Evolutionary conservation across 495 filamentous ascomycete genomes (phyloP).

Genomic region (Neurospora sp.): DNA sequence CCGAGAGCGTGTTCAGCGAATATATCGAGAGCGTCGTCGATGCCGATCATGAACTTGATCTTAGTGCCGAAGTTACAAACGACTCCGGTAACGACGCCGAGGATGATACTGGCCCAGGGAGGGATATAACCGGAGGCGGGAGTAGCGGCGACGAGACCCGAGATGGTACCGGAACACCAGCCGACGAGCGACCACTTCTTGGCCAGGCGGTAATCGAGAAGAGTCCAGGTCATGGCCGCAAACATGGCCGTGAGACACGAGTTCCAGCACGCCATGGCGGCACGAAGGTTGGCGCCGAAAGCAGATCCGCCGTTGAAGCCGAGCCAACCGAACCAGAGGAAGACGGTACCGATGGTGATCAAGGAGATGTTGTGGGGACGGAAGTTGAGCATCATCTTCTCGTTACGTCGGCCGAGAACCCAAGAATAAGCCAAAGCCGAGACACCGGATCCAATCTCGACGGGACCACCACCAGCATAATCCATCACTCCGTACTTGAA

Average conservation of each 20-base stretch:
- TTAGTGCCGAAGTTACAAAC: slow-evolving; percentile 94
- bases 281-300: slow-evolving; percentile 94
- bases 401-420: slow-evolving; percentile 91
- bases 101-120: slow-evolving; percentile 78
- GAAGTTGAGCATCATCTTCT: slow-evolving; percentile 98
- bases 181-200: slow-evolving; percentile 99
- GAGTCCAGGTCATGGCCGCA: slow-evolving; percentile 75
- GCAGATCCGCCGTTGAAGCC: slow-evolving; percentile 97
- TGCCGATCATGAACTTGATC: slow-evolving; percentile 90
- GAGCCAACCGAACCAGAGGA: slow-evolving; percentile 98
- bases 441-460: slow-evolving; percentile 93
- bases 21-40: slow-evolving; percentile 96
- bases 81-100: slow-evolving; percentile 76
- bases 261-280: slow-evolving; percentile 96
- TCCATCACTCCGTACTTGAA: slow-evolving; percentile 89
- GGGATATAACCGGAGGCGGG: slow-evolving; percentile 80
- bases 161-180: slow-evolving; percentile 93
- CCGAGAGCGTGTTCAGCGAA: slow-evolving; percentile 96
- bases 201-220: slow-evolving; percentile 90
- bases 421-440: slow-evolving; percentile 90
- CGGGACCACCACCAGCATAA: slow-evolving; percentile 93
- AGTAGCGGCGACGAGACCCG: slow-evolving; percentile 83
- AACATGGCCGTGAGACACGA: slow-evolving; percentile 86
- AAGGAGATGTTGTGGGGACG: slow-evolving; percentile 96
- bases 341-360: slow-evolving; percentile 87